Evolutionary conservation across 208 protist genomes (phyloP), one percentile per base, ranked within the genome.

Genomic region (Trypanosoma boissoni): DNA sequence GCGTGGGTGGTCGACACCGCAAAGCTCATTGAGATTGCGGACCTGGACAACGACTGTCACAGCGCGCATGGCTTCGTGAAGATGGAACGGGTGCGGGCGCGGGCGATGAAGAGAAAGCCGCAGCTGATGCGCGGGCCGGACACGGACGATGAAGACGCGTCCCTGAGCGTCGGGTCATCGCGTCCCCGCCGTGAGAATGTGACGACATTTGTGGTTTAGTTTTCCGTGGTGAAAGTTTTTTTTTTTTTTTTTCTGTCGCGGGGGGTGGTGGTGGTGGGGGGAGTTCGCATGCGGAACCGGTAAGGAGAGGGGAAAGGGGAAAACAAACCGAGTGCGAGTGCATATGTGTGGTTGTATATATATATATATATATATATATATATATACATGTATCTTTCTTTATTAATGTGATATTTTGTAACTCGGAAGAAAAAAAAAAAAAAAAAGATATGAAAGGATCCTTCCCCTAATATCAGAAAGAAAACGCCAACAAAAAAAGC

Each of bases 11-110:
- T 89, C 23, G 76, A 68, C 9, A 61, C 82, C 46, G 57, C 68
- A 18, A 68, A 88, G 59, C 68, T 94, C 14, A 78, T 91, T 45
- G 75, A 83, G 58, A 90, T 90, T 55, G 80, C 81, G 43, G 81
- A 91, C 60, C 51, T 94, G 54, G 74, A 85, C 27, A 87, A 87
- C 68, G 73, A 84, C 32, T 83, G 86, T 27, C 74, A 62, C 46
- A 94, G 83, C 42, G 68, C 80, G 2, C 91, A 86, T 54, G 87
- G 87, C 20, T 74, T 94, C 43, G 83, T 94, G 9, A 74, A 76
- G 56, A 75, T 93, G 27, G 55, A 69, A 28, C 54, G 46, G 34
- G 42, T 62, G 21, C 43, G 29, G 46, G 21, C 26, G 2, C 24
- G 2, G 0, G 21, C 31, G n/a, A 50, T 10, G 20, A 10, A 8